Base-by-base conservation (phyloP, 192 early-diverging fungal species). In the Piromyces finnis region DNA sequence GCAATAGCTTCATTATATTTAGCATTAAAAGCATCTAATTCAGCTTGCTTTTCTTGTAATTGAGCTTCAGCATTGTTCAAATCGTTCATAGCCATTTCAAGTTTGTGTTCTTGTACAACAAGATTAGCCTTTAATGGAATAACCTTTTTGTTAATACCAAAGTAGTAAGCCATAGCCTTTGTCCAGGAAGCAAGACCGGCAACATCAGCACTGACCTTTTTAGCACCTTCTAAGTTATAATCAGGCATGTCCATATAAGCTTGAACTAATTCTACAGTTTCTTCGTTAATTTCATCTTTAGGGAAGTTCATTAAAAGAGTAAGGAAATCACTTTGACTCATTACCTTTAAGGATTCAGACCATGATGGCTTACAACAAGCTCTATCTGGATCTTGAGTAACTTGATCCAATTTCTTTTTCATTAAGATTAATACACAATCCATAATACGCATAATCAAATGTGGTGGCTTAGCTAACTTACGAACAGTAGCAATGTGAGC, bases 381-480 rank as follows among this genome's bases (percentile, higher is more conserved):
- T 78, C 86, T 83, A 59, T 90, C 90, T 18, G 90, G 87, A 85
- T 91, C 90, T 80, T 91, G 90, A 28, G 79, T 79, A 4, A 90
- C 84, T 5, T 84, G 81, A 82, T 89, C 89, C 13, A 91, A 81
- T 28, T 81, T 85, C 29, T 86, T 86, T 77, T 90, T 90, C 82
- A 87, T 85, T 18, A 91, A 85, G 6, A 91, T 77, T 37, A 90
- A 78, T 81, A 91, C 90, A 82, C 88, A 89, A 79, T 91, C 90
- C 90, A 91, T 91, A 81, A 91, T 91, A 80, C 90, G 83, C 90
- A 91, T 91, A 79, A 91, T 89, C 29, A 91, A 81, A 81, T 91
- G 90, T 26, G 90, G 90, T 27, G 90, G 90, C 78, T 91, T 91
- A 0, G 90, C 90, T 16, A 91, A 86, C 81, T 91, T 91, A 80